Evolutionary conservation across 768 basidiomycete species (phyloP), one percentile per base, ranked within the genome.

Genomic region (Tephrocybe sp.): DNA sequence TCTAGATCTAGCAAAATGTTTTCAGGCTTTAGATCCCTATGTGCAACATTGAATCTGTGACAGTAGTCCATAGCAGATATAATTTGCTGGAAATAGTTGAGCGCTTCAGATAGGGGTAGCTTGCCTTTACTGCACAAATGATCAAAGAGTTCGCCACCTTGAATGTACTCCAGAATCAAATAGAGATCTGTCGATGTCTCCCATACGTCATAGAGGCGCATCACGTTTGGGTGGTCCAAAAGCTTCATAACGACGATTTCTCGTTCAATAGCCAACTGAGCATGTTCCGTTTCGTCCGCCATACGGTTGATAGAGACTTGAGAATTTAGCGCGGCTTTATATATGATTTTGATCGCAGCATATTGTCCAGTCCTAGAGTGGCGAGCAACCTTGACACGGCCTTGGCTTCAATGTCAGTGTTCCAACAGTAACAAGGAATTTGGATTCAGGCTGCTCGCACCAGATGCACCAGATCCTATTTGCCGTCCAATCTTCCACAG

Each of bases 161-260:
- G 88, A 55, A 95, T 85, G 67, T 95, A 97, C 72, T 98, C 95
- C 60, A 96, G 84, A 60, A 98, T 87, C 53, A 98, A 83, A 66
- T 83, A 97, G 57, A 96, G 80, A 52, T 95, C 85, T 30, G 82
- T 79, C 4, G 87, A 87, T 0, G 93, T 94, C 70, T 98, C 94
- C 92, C 92, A 98, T 55, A 98, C 94, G 64, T 98, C 95, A 72
- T 93, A 95, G 23, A 98, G 80, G 51, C 84, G 86, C 81, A 97
- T 83, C 57, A 98, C 84, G 66, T 96, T 94, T 2, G 94, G 94
- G 64, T 98, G 93, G 56, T 95, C 87, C 58, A 97, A 87, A 55
- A 97, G 83, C 68, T 97, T 98, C 94, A 98, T 95, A 62, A 97
- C 86, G 53, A 95, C 92, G 45, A 97, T 96, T 69, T 98, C 95